A percentile compares a stretch with the other conserved stretches of the same genome.
Conservation (phyloP, 805 yeast genomes). For the Tanozyma kutaoensis region DNA sequence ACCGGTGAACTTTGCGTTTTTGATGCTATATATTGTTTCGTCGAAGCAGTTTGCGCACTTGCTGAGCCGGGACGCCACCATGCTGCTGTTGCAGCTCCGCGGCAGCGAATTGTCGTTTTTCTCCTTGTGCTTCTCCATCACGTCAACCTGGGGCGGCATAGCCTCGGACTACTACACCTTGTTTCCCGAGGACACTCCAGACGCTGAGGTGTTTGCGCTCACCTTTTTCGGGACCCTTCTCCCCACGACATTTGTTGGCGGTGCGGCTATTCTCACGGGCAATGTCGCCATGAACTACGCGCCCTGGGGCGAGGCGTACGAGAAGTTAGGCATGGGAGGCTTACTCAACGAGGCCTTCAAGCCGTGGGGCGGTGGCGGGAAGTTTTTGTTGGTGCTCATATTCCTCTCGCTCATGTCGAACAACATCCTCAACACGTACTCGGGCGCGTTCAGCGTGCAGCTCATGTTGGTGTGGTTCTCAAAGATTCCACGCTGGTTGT, state of each 20-base stretch:
- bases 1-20: constrained; percentile 56
- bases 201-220: constrained; percentile 36
- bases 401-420: constrained; percentile 70
- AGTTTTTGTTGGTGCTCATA: constrained; percentile 55
- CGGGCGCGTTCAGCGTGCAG: constrained; percentile 72
- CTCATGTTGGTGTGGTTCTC: constrained; percentile 41
- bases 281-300: constrained; percentile 45
- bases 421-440: constrained; percentile 69
- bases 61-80: too few relatives aligned
- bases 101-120: constrained; percentile 43
- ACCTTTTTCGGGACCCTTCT: constrained; percentile 55
- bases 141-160: constrained; percentile 83
- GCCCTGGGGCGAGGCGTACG: constrained; percentile 48
- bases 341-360: constrained; percentile 47
- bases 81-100: too few relatives aligned
- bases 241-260: constrained; percentile 69
- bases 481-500: constrained; percentile 63
- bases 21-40: constrained; percentile 52
- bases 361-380: constrained; percentile 72
- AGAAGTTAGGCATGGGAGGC: constrained; percentile 60
- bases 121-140: constrained; percentile 60
- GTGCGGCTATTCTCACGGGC: constrained; percentile 59
- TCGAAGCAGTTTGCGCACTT: constrained; percentile 20
- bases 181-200: constrained; percentile 61
- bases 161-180: constrained; percentile 77